A percentile compares a stretch with the other conserved stretches of the same genome.
Conservation (phyloP, 306 rosid genomes). For the Urtica urens region DNA sequence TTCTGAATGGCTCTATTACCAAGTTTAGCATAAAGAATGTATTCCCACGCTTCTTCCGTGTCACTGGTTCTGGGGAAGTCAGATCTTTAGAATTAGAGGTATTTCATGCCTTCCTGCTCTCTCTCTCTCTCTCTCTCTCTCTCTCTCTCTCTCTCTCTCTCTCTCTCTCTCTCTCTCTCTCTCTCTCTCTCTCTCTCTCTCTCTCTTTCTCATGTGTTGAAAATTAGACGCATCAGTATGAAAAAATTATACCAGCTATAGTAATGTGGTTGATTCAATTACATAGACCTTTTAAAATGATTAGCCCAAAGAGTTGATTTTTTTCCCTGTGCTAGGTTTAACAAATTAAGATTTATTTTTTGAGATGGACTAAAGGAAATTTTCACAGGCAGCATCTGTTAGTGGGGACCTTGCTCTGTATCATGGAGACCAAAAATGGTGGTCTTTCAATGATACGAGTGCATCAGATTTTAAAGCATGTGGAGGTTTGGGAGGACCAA, state of each 20-base stretch:
- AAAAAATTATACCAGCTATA: too few relatives aligned
- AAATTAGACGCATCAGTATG: too few relatives aligned
- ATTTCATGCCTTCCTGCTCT: neutral
- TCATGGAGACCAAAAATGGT: conserved; percentile 55
- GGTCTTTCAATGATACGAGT: conserved; percentile 66
- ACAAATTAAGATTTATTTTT: neutral
- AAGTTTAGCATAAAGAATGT: conserved; percentile 58
- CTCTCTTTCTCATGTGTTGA: too few relatives aligned
- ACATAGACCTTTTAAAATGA: too few relatives aligned
- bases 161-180: too few relatives aligned
- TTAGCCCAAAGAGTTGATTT: neutral
- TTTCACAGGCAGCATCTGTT: conserved; percentile 44
- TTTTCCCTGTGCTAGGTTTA: neutral
- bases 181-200: too few relatives aligned
- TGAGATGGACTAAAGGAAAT: conserved; percentile 12
- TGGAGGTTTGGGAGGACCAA: conserved; percentile 73
- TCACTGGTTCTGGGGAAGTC: conserved; percentile 85
- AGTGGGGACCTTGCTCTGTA: conserved; percentile 64
- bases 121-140: neutral
- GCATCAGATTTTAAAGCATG: conserved; percentile 51
- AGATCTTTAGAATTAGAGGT: conserved; percentile 42
- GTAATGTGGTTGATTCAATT: too few relatives aligned
- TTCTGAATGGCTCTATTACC: conserved; percentile 67
- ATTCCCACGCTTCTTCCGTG: conserved; percentile 66
- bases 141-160: neutral